phyloP scores from a whole-genome alignment of 1,284 basidiomycete genomes.

The Moesziomyces sp. region DNA sequence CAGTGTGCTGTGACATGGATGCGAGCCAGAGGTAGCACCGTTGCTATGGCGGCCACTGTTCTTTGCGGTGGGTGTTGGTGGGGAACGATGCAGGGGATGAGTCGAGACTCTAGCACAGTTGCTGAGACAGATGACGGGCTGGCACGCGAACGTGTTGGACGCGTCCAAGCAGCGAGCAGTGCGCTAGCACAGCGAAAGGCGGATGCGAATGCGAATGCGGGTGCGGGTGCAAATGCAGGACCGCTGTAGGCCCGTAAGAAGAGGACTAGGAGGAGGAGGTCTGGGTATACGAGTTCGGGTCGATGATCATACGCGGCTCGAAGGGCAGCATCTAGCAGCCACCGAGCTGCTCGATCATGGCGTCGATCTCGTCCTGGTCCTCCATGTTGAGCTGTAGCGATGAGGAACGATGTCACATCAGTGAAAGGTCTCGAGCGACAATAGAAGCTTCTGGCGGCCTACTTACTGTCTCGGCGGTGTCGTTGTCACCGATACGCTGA shows the following conservation, averaged over 20 bases:
- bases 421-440: too few species aligned
- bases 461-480: conserved; percentile 66
- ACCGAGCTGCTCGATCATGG: conserved; percentile 67
- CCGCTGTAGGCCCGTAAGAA: not conserved
- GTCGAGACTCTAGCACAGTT: too few species aligned
- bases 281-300: conserved; percentile 19
- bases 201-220: too few species aligned
- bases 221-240: not conserved
- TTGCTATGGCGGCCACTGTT: not conserved
- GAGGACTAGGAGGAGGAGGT: not conserved
- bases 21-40: too few species aligned
- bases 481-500: conserved; percentile 63
- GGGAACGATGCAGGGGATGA: not conserved
- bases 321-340: conserved; percentile 31
- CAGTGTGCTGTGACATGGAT: not conserved
- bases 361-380: conserved; percentile 67
- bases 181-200: too few species aligned
- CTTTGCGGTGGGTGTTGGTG: not conserved
- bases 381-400: conserved; percentile 62
- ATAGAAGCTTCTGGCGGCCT: not conserved
- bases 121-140: too few species aligned
- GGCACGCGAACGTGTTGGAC: too few species aligned
- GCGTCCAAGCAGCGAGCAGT: too few species aligned
- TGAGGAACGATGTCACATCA: not conserved
- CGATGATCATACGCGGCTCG: not conserved